These are phyloP conservation scores for Trametes cubensis DNA, from an alignment of 768 basidiomycete species.

Conservation along the genomic window DNA sequence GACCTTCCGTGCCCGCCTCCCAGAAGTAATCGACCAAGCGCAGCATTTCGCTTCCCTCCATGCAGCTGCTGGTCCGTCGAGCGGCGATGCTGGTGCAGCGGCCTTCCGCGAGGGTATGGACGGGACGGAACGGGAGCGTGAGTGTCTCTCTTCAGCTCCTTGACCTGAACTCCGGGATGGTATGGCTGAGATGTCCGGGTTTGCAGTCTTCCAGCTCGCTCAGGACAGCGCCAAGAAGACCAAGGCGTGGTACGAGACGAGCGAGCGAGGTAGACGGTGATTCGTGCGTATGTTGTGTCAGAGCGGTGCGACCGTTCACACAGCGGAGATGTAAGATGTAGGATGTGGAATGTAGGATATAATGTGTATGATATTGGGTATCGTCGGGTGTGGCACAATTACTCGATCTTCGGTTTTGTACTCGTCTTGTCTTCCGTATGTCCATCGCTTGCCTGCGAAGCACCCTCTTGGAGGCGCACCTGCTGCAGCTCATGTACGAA, in stretches of 20 bases:
- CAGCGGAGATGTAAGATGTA: too few relatives aligned
- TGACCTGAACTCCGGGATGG: not conserved
- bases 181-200: constrained; percentile 5
- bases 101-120: constrained; percentile 91
- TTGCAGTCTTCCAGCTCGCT: constrained; percentile 79
- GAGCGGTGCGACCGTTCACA: not conserved
- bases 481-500: constrained; percentile 33
- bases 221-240: constrained; percentile 79
- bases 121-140: constrained; percentile 88
- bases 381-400: not conserved
- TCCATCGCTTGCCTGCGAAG: not conserved
- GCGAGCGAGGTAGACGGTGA: constrained; percentile 54
- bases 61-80: constrained; percentile 42
- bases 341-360: constrained; percentile 2
- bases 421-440: not conserved
- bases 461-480: not conserved
- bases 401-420: constrained; percentile 18
- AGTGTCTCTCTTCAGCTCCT: constrained; percentile 35
- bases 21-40: constrained; percentile 84
- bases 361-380: constrained; percentile 7
- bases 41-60: constrained; percentile 72
- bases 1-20: constrained; percentile 77
- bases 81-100: constrained; percentile 62
- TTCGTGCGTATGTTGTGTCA: not conserved
- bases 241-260: constrained; percentile 85